A percentile compares a stretch with the other conserved stretches of the same genome.
These are phyloP conservation scores for Diplodia corticola DNA, from an alignment of 2,329 filamentous ascomycete genomes.

Conservation along the genomic window DNA sequence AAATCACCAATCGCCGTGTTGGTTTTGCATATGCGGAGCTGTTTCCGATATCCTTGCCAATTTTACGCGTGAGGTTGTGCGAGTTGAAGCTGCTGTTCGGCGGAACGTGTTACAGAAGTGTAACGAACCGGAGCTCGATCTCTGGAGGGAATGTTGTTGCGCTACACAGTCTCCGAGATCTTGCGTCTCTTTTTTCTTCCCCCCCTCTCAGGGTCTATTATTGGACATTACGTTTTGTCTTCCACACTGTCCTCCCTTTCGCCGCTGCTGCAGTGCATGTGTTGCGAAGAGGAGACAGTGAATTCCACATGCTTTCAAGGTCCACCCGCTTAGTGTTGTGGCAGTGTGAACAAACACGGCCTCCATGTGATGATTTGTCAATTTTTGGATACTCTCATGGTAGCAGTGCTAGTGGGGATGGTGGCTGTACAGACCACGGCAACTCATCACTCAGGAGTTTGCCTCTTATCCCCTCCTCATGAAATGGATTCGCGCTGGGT, in stretches of 20 bases:
- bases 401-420: too few species aligned
- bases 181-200: not conserved
- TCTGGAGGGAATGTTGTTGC: not conserved
- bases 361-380: too few species aligned
- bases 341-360: not conserved
- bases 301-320: not conserved
- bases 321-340: not conserved
- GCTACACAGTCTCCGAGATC: not conserved
- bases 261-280: not conserved
- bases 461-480: too few species aligned
- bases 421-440: too few species aligned
- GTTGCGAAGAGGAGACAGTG: not conserved
- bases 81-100: not conserved
- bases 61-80: not conserved
- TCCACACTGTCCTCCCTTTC: not conserved
- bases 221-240: not conserved
- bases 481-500: too few species aligned
- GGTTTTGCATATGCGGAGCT: not conserved
- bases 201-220: not conserved
- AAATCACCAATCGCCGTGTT: too few species aligned
- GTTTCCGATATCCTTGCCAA: not conserved
- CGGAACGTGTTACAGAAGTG: not conserved
- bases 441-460: too few species aligned
- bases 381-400: too few species aligned
- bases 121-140: too few species aligned